A percentile compares a stretch with the other conserved stretches of the same genome.
Evolutionary conservation across 1,139 yeast species (phyloP).

Genomic region (Suhomyces ambrosiae): DNA sequence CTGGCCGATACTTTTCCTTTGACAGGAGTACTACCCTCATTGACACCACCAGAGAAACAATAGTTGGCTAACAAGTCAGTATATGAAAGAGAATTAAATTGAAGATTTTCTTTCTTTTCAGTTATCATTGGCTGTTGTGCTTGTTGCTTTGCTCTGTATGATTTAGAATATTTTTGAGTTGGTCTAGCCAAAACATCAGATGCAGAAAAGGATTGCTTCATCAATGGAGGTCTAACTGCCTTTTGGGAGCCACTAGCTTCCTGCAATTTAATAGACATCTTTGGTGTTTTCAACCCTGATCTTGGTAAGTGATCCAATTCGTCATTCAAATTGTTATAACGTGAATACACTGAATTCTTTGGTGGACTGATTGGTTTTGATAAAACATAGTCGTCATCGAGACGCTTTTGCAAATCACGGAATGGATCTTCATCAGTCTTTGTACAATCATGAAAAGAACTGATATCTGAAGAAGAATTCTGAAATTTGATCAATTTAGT

Average conservation of each 20-base stretch:
- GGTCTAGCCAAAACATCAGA: conserved; percentile 26
- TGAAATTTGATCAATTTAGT: conserved; percentile 20
- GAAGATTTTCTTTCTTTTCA: conserved; percentile 6
- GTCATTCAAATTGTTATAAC: conserved; percentile 15
- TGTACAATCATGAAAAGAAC: conserved; percentile 9
- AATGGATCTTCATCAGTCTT: neutral
- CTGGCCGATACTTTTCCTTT: conserved; percentile 1
- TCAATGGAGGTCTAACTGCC: conserved; percentile 26
- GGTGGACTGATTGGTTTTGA: conserved; percentile 4
- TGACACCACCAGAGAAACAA: conserved; percentile 33
- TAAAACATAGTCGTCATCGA: conserved; percentile 6
- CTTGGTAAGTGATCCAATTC: conserved; percentile 9
- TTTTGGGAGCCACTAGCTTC: conserved; percentile 2
- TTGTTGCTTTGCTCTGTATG: conserved; percentile 21
- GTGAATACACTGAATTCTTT: conserved; percentile 16
- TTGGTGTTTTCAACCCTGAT: conserved; percentile 3
- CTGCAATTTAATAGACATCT: neutral
- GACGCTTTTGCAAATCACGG: neutral
- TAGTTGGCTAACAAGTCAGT: conserved; percentile 35
- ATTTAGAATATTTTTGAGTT: conserved; percentile 23
- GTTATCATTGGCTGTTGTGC: conserved; percentile 1
- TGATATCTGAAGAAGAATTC: conserved; percentile 12
- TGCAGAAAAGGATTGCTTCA: conserved; percentile 27
- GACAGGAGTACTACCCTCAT: neutral
- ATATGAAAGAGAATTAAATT: conserved; percentile 30